A percentile compares a stretch with the other conserved stretches of the same genome.
phyloP scores from a whole-genome alignment of 352 stramenopile genomes.

The Phytophthora melonis region DNA sequence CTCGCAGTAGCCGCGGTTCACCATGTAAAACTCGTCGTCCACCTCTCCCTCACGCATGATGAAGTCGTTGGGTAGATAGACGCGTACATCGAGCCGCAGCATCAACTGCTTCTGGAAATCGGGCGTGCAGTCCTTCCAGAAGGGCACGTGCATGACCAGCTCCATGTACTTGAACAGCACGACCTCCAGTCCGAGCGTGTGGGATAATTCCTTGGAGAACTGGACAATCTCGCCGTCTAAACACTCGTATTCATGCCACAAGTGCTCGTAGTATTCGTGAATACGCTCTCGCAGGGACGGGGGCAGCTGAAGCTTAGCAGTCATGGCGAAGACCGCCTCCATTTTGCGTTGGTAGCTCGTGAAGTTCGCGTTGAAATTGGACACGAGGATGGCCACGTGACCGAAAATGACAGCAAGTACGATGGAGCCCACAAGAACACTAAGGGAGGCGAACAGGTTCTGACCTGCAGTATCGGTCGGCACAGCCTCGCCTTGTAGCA shows the following conservation, averaged over 20 bases:
- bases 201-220: constrained; percentile 60
- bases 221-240: constrained; percentile 60
- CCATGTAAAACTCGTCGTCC: constrained; percentile 73
- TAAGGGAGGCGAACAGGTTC: constrained; percentile 52
- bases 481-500: constrained; percentile 69
- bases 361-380: constrained; percentile 64
- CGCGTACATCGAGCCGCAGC: constrained; percentile 58
- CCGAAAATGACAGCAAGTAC: constrained; percentile 71
- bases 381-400: constrained; percentile 66
- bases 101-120: constrained; percentile 82
- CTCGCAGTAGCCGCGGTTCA: constrained; percentile 71
- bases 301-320: constrained; percentile 62
- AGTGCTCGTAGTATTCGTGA: constrained; percentile 71
- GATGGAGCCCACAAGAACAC: constrained; percentile 59
- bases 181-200: constrained; percentile 69
- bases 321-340: constrained; percentile 67
- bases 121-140: constrained; percentile 59
- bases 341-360: constrained; percentile 74
- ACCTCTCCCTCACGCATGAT: constrained; percentile 71
- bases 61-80: constrained; percentile 83
- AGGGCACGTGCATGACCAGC: constrained; percentile 65
- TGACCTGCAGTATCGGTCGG: constrained; percentile 31
- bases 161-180: constrained; percentile 73
- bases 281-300: constrained; percentile 60
- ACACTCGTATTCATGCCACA: constrained; percentile 74